Base-by-base conservation (phyloP, 2,329 filamentous ascomycete genomes). In the Aquanectria penicillioides region DNA sequence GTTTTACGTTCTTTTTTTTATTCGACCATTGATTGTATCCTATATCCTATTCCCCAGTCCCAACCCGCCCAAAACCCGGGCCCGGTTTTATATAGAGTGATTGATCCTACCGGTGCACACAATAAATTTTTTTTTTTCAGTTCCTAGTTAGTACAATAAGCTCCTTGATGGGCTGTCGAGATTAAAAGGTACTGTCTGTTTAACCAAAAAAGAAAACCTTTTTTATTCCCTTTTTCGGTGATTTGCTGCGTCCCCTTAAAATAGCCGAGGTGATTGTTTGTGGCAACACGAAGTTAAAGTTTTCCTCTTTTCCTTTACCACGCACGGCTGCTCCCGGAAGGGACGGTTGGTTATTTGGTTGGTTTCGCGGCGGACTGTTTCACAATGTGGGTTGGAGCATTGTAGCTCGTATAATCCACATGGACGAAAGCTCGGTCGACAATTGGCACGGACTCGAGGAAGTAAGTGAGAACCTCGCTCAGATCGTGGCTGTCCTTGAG, bases 401-500 rank as follows among this genome's bases (percentile, higher is more conserved):
- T 87, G 67, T 86, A 87, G 52, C 81, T 86, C 17, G 84, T 81
- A 65, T 89, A 89, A 67, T 89, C 86, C 17, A 86, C 83, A 63
- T 90, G 88, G 13, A 90, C 88, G 75, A 90, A 91, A 0, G 88
- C 88, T 55, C 88, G 80, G 69, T 91, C 88, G 25, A 95, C 92
- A 64, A 89, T 89, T 20, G 92, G 91, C 34, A 95, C 90, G 57
- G 89, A 92, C 78, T 95, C 92, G 28, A 95, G 81, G 61, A 95
- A 92, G 76, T 95, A 94, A 69, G 93, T 91, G 75, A 96, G 74
- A 57, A 86, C 88, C 80, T 94, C 90, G 40, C 82, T 84, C 52
- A 96, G 77, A 74, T 96, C 92, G 75, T 96, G 92, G 64, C 87
- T 92, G 73, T 95, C 92, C 68, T 91, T 87, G 64, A 96, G 78